Percentiles rank a stretch among this genome's conserved stretches.
These are phyloP conservation scores for Theileria equi DNA, from an alignment of 169 alveolate species.

Conservation along the genomic window DNA sequence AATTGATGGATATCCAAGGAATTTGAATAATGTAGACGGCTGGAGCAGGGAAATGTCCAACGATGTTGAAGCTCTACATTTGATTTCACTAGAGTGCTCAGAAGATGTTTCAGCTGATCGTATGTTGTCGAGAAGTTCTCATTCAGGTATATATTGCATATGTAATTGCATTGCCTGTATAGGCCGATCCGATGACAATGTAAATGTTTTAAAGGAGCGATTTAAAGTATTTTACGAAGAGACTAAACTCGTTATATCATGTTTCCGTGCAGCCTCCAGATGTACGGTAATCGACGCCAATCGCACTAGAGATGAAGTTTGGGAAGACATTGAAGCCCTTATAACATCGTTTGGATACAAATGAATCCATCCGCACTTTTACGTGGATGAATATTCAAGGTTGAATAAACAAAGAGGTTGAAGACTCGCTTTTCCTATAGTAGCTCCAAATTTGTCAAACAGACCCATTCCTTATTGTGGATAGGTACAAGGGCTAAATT, in stretches of 20 bases:
- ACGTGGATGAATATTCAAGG: not conserved
- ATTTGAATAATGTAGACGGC: slow-evolving; percentile 81
- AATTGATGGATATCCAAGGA: slow-evolving; percentile 97
- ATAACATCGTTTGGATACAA: slow-evolving; percentile 33
- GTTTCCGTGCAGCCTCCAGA: slow-evolving; percentile 76
- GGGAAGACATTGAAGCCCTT: slow-evolving; percentile 51
- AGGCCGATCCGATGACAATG: slow-evolving; percentile 95
- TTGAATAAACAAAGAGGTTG: no score
- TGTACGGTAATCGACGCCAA: slow-evolving; percentile 76
- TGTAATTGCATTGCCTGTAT: not conserved
- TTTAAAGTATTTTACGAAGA: slow-evolving; percentile 87
- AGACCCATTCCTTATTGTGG: no score
- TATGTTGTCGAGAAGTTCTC: slow-evolving; percentile 55
- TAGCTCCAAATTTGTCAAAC: no score
- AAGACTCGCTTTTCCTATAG: no score
- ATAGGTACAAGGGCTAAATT: no score
- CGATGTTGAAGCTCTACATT: slow-evolving; percentile 62
- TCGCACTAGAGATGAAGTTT: slow-evolving; percentile 75
- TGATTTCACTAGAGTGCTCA: slow-evolving; percentile 65
- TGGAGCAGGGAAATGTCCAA: slow-evolving; percentile 75
- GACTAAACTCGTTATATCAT: slow-evolving; percentile 87
- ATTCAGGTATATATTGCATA: slow-evolving; percentile 47
- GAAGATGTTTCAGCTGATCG: slow-evolving; percentile 61
- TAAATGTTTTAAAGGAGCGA: slow-evolving; percentile 88
- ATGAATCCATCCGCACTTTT: not conserved